phyloP scores from a whole-genome alignment of 2,329 filamentous ascomycete genomes.

The Phyllachora maydis region DNA sequence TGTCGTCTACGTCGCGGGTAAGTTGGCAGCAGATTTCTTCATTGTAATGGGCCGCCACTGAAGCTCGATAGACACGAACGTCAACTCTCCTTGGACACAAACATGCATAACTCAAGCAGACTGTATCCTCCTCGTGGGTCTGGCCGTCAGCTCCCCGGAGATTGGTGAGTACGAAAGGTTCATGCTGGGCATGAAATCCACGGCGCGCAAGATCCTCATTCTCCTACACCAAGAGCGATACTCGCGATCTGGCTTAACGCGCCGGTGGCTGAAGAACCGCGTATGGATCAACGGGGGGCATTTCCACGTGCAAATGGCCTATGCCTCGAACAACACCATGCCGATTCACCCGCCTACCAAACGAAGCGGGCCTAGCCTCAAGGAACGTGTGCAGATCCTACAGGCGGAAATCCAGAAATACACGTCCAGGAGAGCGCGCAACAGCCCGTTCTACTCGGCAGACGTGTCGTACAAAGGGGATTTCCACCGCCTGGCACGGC shows the following conservation, averaged over 20 bases:
- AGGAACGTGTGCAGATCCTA: constrained; percentile 80
- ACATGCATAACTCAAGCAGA: constrained; percentile 95
- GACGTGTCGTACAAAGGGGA: constrained; percentile 92
- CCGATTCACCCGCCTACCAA: constrained; percentile 57
- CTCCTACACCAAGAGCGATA: constrained; percentile 78
- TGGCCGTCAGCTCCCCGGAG: constrained; percentile 73
- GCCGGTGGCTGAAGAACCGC: constrained; percentile 77
- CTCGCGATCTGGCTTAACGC: constrained; percentile 63
- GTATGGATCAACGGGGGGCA: constrained; percentile 98
- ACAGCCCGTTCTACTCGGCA: constrained; percentile 73
- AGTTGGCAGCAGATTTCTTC: no score
- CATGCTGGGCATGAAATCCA: constrained; percentile 91
- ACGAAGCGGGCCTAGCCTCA: constrained; percentile 66
- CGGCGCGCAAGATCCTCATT: constrained; percentile 80
- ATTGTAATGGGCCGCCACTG: not conserved
- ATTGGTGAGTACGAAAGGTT: constrained; percentile 97
- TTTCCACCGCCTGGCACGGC: constrained; percentile 78
- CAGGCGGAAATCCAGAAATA: constrained; percentile 98
- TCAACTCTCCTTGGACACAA: constrained; percentile 95
- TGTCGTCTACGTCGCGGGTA: constrained; percentile 78
- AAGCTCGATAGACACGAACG: constrained; percentile 93
- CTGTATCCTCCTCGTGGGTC: constrained; percentile 78
- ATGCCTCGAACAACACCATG: constrained; percentile 53
- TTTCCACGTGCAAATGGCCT: constrained; percentile 92
- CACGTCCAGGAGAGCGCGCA: constrained; percentile 77